Base-by-base conservation (phyloP, 2,329 filamentous ascomycete species). In the Fusarium anguioides region DNA sequence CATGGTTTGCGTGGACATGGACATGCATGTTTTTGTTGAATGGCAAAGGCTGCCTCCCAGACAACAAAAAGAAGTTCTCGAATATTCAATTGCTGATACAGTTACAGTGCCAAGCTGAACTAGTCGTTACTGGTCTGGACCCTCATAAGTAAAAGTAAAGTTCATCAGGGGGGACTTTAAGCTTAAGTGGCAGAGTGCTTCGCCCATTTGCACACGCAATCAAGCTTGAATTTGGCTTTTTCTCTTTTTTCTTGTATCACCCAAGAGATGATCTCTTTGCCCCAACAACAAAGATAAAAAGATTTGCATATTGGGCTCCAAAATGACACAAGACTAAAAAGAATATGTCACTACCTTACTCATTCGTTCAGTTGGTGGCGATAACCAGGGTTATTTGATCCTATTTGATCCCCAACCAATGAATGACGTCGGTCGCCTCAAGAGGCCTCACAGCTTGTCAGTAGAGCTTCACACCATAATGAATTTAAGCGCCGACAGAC, bases 401-500 rank as follows among this genome's bases (percentile, higher is more conserved):
- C 60, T 33, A 51, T 41, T 27, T 64, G 23, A 44, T 63, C 42
- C 60, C 48, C 53, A 54, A 57, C 63, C 66, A 68, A 68, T 70
- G 64, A 70, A 70, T 70, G 68, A 70, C 64, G 68, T 70, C 68
- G 66, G 24, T 21, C 48, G 48, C 55, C 64, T 47, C 46, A 27
- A 72, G 71, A 73, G 71, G 71, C 71, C 71, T 73, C 71, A 69
- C 70, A 60, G 35, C 57, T 66, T 47, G 8, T 31, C 24, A 40
- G 17, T 21, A 27, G 47, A 50, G 56, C 56, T 66, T 36, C 40
- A 31, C 49, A 53, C 47, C 59, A 49, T 59, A n/a, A 61, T 46
- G 53, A 67, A 71, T 71, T 51, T 63, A 73, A 71, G 71, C 71
- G 71, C 71, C 71, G 46, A 68, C 58, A 65, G 67, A 61, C 71